These are phyloP conservation scores for Kingdonia uniflora DNA, from an alignment of 164 flowering plant species.

Conservation along the genomic window DNA sequence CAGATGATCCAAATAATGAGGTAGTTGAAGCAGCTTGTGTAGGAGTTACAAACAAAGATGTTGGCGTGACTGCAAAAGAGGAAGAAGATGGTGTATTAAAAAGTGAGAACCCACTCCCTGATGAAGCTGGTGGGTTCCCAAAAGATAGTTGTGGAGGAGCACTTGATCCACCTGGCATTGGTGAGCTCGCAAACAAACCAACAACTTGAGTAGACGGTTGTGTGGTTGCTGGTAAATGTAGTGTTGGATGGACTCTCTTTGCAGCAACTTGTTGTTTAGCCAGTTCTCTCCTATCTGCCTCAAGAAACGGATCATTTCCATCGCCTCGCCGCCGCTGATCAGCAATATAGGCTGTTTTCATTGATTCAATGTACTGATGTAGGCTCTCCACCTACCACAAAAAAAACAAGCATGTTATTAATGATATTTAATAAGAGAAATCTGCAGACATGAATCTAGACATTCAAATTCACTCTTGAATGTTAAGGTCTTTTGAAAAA, in stretches of 20 bases:
- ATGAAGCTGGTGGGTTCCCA: conserved; percentile 37
- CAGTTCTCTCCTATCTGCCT: conserved; percentile 85
- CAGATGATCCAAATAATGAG: conserved; percentile 46
- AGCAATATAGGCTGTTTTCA: conserved; percentile 88
- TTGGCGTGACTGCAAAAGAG: conserved; percentile 26
- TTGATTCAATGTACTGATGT: conserved; percentile 90
- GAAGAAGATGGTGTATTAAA: conserved; percentile 51
- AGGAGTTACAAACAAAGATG: conserved; percentile 66
- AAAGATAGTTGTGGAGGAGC: conserved; percentile 39
- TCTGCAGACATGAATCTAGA: too few relatives aligned
- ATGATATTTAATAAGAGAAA: too few relatives aligned
- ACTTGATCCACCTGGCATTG: conserved; percentile 29
- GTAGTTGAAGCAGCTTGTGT: conserved; percentile 36
- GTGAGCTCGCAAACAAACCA: conserved; percentile 54
- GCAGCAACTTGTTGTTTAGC: conserved; percentile 95
- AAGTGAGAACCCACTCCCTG: conserved; percentile 58
- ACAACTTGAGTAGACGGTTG: conserved; percentile 73
- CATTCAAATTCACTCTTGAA: too few relatives aligned
- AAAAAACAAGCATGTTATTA: too few relatives aligned
- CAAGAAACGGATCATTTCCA: conserved; percentile 84
- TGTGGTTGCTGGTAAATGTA: conserved; percentile 58
- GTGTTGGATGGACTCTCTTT: conserved; percentile 83
- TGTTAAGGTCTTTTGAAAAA: too few relatives aligned
- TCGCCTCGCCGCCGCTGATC: conserved; percentile 88
- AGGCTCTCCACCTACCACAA: conserved; percentile 72